Evolutionary conservation across 192 early-diverging fungal species (phyloP), one percentile per base, ranked within the genome.

Genomic region (Gaertneriomyces semiglobifer): DNA sequence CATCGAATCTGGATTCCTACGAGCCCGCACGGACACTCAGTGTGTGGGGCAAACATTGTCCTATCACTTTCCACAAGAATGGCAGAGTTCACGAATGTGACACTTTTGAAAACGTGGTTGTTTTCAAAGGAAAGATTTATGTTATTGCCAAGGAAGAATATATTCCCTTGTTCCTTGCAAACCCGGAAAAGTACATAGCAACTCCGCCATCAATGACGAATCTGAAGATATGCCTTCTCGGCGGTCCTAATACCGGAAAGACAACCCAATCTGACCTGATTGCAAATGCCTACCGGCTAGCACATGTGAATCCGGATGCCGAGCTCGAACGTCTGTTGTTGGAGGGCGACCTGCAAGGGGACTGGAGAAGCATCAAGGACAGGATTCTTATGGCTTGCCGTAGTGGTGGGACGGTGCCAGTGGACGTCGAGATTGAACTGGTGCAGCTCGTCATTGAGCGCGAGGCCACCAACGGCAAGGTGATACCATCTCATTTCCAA

Each of bases 171-270:
- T 84, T 84, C 53, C 44, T 76, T 7, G 33, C 54, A 4, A 78
- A 84, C 69, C 82, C 82, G 5, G 70, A 75, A 50, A 71, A 66
- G 46, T 84, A 75, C 58, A 52, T 84, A 4, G 46, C 65, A n/a
- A 60, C 14, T 4, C 66, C 71, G 10, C 76, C 76, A 5, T 52
- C 16, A 38, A 11, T 81, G 0, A 47, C 68, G 3, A 18, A 55
- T 6, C 19, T 80, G 41, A 62, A 39, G 1, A 45, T 81, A 19
- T 71, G 65, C 56, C 59, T 84, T 2, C 39, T 84, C 1, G 82
- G 82, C 20, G 75, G 77, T 5, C 79, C 79, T 4, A 65, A 74
- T 20, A 72, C 80, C 9, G 82, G 82, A 3, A 84, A 84, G 63
- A 68, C 82, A 12, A 80, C 79, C 14, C 71, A 77, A 16, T 25